Conservation (phyloP, 2,329 filamentous ascomycete species). For the Magnaporthiopsis poae region DNA sequence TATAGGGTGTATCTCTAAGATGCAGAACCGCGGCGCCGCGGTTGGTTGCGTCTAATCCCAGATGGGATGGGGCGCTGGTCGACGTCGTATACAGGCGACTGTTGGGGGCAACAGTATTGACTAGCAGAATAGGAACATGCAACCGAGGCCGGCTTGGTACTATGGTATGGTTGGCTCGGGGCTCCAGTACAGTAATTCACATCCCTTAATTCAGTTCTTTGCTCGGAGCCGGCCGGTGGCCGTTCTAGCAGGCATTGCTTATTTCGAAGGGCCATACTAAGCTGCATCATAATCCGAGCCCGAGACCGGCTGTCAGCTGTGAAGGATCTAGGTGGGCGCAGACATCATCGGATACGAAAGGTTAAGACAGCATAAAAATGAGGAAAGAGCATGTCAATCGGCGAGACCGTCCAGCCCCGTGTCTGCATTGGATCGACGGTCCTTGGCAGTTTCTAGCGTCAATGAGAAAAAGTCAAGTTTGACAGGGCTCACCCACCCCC, state of each 20-base stretch:
- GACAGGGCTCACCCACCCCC: too few species aligned
- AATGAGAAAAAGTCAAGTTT: too few species aligned
- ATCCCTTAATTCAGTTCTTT: too few species aligned
- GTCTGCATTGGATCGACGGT: background rate
- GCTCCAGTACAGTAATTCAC: too few species aligned
- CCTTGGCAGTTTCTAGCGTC: background rate
- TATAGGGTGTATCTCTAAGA: background rate
- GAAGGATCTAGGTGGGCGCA: background rate
- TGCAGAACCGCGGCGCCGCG: background rate
- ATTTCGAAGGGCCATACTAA: background rate
- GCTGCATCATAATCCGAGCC: background rate
- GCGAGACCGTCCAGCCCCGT: background rate
- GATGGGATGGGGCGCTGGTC: too few species aligned
- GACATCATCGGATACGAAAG: background rate
- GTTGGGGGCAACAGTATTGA: too few species aligned
- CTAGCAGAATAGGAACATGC: too few species aligned
- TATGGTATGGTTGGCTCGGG: too few species aligned
- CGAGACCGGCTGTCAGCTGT: background rate
- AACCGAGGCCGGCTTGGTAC: too few species aligned
- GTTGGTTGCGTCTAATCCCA: background rate
- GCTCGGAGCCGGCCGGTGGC: too few species aligned
- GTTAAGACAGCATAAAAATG: background rate
- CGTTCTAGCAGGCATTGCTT: background rate
- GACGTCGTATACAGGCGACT: too few species aligned
- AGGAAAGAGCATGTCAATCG: background rate